Evolutionary conservation across 805 yeast species (phyloP), one percentile per base, ranked within the genome.

Genomic region (Yarrowia deformans): DNA sequence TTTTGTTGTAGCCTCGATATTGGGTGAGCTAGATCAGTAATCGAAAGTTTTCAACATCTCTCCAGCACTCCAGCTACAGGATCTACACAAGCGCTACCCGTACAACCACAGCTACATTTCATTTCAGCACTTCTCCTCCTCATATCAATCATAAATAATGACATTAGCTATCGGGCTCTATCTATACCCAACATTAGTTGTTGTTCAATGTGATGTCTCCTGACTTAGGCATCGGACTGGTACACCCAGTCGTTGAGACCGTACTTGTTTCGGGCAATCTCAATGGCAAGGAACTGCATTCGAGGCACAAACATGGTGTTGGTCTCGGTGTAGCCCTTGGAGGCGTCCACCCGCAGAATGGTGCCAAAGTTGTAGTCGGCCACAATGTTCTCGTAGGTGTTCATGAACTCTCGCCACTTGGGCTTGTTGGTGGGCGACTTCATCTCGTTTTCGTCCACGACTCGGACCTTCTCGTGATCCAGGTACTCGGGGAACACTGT

Each of bases 351-450:
- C 83, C 99, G 89, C 75, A 95, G 82, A 73, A 95, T 82, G 18
- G 98, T 93, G 72, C 99, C 99, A 78, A 95, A 95, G 81, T 95
- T 95, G 82, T 85, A 95, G 80, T 95, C 98, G 71, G 90, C 95
- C 70, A 95, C 84, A 68, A 78, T 82, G 68, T 88, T 85, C 77
- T 95, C 97, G 81, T 92, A 95, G 71, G 86, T 82, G 76, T 88
- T 90, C 81, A 94, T 87, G 78, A 88, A 95, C 32, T 80, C 81
- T 85, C 98, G 90, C 99, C 99, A 95, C 82, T 86, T 88, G 71
- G 85, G 90, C 80, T 95, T 95, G 71, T 96, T 97, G 35, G 77
- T 81, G 45, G 85, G 83, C 60, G 89, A 85, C 81, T 95, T 95
- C 89, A 95, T 87, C 64, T 87, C 91, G 40, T 87, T 89, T 80